phyloP scores from a whole-genome alignment of 768 basidiomycete species.

The Pleurotus citrinopileatus region DNA sequence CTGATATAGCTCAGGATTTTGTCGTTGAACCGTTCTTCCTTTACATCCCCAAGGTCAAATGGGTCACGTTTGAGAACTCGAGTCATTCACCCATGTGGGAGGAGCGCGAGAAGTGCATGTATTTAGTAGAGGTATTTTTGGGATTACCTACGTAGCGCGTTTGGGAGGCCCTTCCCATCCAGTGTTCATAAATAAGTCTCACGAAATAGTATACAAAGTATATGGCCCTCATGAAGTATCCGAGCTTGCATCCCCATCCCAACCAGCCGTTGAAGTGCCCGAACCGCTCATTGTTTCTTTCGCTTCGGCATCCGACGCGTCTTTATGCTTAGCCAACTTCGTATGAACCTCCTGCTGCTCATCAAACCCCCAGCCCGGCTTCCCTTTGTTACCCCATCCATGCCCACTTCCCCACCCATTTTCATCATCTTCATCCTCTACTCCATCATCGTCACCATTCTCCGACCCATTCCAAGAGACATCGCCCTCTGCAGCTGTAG shows the following conservation, averaged over 20 bases:
- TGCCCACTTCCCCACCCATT: slow-evolving; percentile 16
- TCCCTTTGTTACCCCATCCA: slow-evolving; percentile 15
- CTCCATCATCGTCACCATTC: slow-evolving; percentile 27
- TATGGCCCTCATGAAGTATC: slow-evolving; percentile 28
- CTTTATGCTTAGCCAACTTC: slow-evolving; percentile 5
- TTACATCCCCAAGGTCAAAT: slow-evolving; percentile 35
- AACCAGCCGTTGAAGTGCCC: slow-evolving; percentile 34
- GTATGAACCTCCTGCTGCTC: slow-evolving; percentile 7
- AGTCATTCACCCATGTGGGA: slow-evolving; percentile 44
- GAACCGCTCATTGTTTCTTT: slow-evolving; percentile 22
- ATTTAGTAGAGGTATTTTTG: slow-evolving; percentile 32
- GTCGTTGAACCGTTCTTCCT: slow-evolving; percentile 35
- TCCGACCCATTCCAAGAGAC: slow-evolving; percentile 39
- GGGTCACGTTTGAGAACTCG: slow-evolving; percentile 41
- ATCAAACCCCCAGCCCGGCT: slow-evolving; percentile 13
- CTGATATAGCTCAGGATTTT: slow-evolving; percentile 39
- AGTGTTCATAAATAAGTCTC: no score
- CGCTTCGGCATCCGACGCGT: slow-evolving; percentile 6
- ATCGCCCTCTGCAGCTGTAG: slow-evolving; percentile 39
- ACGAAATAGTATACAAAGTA: no score
- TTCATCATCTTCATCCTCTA: slow-evolving; percentile 19
- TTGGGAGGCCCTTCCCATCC: no score
- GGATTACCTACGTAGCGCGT: background rate
- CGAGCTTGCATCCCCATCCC: slow-evolving; percentile 45
- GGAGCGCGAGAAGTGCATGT: slow-evolving; percentile 38